phyloP scores from a whole-genome alignment of 164 flowering plant genomes.

The Tinospora cordifolia region DNA sequence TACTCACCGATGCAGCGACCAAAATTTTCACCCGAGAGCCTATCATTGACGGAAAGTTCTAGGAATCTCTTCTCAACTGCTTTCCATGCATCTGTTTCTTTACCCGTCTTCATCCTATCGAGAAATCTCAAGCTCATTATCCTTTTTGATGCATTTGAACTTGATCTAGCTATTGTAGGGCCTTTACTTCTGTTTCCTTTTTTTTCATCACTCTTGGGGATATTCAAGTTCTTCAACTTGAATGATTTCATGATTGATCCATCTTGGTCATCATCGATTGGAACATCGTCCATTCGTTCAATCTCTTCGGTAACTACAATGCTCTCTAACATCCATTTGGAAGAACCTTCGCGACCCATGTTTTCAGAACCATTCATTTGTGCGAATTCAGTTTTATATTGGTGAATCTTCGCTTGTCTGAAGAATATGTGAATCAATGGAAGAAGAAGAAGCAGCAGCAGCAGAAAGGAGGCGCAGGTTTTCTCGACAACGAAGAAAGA shows the following conservation, averaged over 20 bases:
- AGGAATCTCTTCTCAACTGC: slow-evolving; percentile 60
- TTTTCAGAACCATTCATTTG: neutral
- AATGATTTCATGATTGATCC: neutral
- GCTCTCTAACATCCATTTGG: slow-evolving; percentile 42
- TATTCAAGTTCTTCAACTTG: slow-evolving; percentile 8
- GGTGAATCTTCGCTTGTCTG: too few relatives aligned
- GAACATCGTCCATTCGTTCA: slow-evolving; percentile 29
- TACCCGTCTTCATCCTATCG: slow-evolving; percentile 52
- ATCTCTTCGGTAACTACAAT: slow-evolving; percentile 18
- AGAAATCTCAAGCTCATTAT: slow-evolving; percentile 66
- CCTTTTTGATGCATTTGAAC: slow-evolving; percentile 45
- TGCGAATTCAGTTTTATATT: neutral
- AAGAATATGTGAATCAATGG: too few relatives aligned
- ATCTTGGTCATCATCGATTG: slow-evolving; percentile 11
- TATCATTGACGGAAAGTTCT: slow-evolving; percentile 42
- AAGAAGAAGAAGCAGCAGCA: too few relatives aligned
- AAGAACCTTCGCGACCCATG: slow-evolving; percentile 15
- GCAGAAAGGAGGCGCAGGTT: neutral
- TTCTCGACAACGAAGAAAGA: neutral
- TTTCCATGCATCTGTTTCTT: slow-evolving; percentile 70
- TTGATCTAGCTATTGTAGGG: slow-evolving; percentile 28
- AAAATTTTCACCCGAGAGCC: slow-evolving; percentile 57
- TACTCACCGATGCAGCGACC: slow-evolving; percentile 64
- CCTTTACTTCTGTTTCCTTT: slow-evolving; percentile 14
- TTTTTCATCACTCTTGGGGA: slow-evolving; percentile 17